A percentile compares a stretch with the other conserved stretches of the same genome.
Conservation (phyloP, 805 yeast genomes). For the Kodamaea jinghongensis region DNA sequence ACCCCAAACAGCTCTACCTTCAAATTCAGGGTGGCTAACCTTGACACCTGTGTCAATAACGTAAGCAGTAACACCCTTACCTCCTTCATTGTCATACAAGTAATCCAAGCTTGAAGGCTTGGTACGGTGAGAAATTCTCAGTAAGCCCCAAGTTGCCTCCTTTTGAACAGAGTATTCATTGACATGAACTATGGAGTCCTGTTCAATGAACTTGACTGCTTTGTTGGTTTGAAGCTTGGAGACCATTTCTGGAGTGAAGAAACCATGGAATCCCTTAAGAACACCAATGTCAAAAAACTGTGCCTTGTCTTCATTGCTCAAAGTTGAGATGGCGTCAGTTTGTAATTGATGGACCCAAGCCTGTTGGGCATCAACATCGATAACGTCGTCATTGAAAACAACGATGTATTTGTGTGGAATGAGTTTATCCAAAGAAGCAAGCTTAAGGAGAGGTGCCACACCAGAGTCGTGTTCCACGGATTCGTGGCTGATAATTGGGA, state of each 20-base stretch:
- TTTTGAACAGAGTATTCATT: slow-evolving; percentile 31
- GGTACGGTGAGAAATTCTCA: slow-evolving; percentile 35
- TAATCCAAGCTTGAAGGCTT: slow-evolving; percentile 30
- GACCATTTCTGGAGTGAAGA: slow-evolving; percentile 17
- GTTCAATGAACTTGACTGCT: slow-evolving; percentile 22
- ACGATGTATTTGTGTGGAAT: slow-evolving; percentile 14
- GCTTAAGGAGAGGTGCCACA: slow-evolving; percentile 5
- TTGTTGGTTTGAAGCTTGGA: slow-evolving; percentile 13
- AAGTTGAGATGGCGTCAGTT: background rate
- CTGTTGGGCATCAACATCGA: slow-evolving; percentile 6
- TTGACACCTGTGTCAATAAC: slow-evolving; percentile 81
- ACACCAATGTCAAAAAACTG: slow-evolving; percentile 12
- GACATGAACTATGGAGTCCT: slow-evolving; percentile 20
- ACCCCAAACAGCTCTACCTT: slow-evolving; percentile 58
- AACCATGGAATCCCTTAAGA: slow-evolving; percentile 20
- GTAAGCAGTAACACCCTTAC: slow-evolving; percentile 63
- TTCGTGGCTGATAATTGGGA: background rate
- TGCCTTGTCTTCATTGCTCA: slow-evolving; percentile 6
- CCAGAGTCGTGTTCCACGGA: background rate
- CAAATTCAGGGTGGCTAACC: slow-evolving; percentile 59
- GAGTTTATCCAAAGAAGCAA: slow-evolving; percentile 2
- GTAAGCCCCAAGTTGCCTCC: slow-evolving; percentile 42
- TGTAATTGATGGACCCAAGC: slow-evolving; percentile 9
- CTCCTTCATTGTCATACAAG: slow-evolving; percentile 42
- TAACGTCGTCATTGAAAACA: slow-evolving; percentile 12